Evolutionary conservation across 140 eudicot genomes (phyloP), one percentile per base, ranked within the genome.

Genomic region (Anethum foeniculum): DNA sequence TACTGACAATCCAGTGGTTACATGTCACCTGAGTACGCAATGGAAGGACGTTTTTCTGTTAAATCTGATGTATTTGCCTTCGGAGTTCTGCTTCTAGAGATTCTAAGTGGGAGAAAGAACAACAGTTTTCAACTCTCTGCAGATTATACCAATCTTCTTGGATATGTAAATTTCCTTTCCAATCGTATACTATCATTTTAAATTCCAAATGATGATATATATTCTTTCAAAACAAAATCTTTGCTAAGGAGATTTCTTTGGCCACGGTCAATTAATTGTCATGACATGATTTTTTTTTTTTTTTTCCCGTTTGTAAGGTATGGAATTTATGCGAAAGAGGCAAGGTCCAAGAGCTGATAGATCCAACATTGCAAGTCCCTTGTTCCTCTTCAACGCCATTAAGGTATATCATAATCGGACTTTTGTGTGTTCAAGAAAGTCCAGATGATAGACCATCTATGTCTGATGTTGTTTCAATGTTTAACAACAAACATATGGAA

Each of bases 11-110:
- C 62, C 79, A 75, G 64, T 27, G 64, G 79, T 28, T 75, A 75
- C 41, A 75, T 75, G 79, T 27, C 79, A 43, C 79, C 64, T 2
- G 79, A 75, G 79, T 75, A 75, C 21, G 79, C 79, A 12, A 75
- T 75, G 79, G 79, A 75, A 47, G 79, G 79, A 46, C 79, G 74
- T 23, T 75, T 75, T 27, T 75, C 78, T n/a, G 54, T 75, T 23
- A 39, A 75, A 25, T 75, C 54, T n/a, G 78, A 75, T 44, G 78
- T 75, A 12, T 75, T 75, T 75, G 78, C 78, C 56, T 75, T 75
- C 15, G 78, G 78, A 27, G 78, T 75, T 75, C 25, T 76, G 79
- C 79, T 76, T 25, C 67, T 76, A 11, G 79, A 46, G 46, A 76
- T 76, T 76, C 14, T 76, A 28, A 76, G 79, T 28, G 79, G 79